phyloP scores from a whole-genome alignment of 2,329 filamentous ascomycete species.

The Alternaria rosae region DNA sequence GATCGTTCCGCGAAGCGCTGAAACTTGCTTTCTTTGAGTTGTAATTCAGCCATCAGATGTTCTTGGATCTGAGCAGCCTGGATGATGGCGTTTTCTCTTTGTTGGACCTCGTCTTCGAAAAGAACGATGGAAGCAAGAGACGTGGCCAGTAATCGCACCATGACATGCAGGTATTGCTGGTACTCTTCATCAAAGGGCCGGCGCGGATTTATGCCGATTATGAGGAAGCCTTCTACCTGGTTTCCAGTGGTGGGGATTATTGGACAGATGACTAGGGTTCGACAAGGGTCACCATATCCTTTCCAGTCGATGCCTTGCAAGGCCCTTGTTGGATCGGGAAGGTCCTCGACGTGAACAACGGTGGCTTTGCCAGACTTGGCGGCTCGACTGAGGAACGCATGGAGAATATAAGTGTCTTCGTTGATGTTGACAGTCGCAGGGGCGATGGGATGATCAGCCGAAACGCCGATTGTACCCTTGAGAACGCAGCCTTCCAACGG shows the following conservation, averaged over 20 bases:
- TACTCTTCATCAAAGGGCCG: slow-evolving; percentile 51
- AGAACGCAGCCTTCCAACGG: slow-evolving; percentile 26
- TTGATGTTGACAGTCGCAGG: slow-evolving; percentile 34
- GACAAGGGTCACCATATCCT: slow-evolving; percentile 47
- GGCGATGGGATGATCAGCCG: slow-evolving; percentile 33
- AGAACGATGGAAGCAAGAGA: slow-evolving; percentile 51
- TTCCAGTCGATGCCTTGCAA: slow-evolving; percentile 41
- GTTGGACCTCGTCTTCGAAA: slow-evolving; percentile 48
- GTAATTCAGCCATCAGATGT: slow-evolving; percentile 46
- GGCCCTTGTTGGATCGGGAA: slow-evolving; percentile 34
- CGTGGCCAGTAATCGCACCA: slow-evolving; percentile 49
- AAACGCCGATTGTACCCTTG: slow-evolving; percentile 36
- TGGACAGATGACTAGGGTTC: slow-evolving; percentile 46
- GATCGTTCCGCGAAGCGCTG: slow-evolving; percentile 50
- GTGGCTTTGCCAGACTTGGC: slow-evolving; percentile 39
- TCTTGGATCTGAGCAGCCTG: slow-evolving; percentile 47
- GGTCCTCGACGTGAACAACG: slow-evolving; percentile 39
- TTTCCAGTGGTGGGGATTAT: slow-evolving; percentile 46
- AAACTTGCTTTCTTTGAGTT: slow-evolving; percentile 45
- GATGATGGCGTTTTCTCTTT: slow-evolving; percentile 43
- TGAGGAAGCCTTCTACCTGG: slow-evolving; percentile 50
- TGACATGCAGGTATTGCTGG: slow-evolving; percentile 47
- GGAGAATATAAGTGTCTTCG: slow-evolving; percentile 26
- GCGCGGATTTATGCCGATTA: slow-evolving; percentile 51
- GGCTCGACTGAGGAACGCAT: slow-evolving; percentile 34